phyloP scores from a whole-genome alignment of 176 grass and related monocot genomes.

The Eragrostis nindensis region DNA sequence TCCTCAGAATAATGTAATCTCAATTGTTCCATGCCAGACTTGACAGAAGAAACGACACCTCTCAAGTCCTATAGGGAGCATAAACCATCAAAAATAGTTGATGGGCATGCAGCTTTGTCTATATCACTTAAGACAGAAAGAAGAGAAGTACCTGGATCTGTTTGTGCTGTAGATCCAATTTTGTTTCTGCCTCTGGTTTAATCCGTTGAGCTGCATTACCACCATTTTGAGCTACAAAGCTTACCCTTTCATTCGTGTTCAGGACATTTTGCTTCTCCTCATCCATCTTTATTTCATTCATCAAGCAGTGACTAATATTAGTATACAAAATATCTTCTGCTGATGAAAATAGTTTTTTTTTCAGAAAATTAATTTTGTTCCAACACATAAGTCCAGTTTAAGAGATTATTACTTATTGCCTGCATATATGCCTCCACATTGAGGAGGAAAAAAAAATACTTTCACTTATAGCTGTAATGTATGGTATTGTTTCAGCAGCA shows the following conservation, averaged over 20 bases:
- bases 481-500: constrained; percentile 21
- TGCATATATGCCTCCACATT: not conserved
- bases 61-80: constrained; percentile 71
- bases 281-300: constrained; percentile 34
- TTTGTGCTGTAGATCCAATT: constrained; percentile 66
- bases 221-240: constrained; percentile 39
- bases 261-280: constrained; percentile 36
- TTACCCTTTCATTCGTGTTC: constrained; percentile 16
- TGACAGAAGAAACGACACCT: constrained; percentile 61
- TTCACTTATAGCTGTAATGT: constrained; percentile 28
- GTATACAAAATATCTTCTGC: constrained; percentile 20
- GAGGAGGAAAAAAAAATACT: constrained; percentile 20
- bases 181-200: constrained; percentile 35
- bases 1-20: constrained; percentile 62
- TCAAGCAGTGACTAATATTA: constrained; percentile 34
- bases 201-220: constrained; percentile 44
- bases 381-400: not conserved
- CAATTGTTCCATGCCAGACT: constrained; percentile 72
- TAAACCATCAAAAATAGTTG: constrained; percentile 38
- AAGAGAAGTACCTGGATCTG: constrained; percentile 62
- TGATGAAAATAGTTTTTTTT: not conserved
- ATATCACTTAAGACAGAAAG: constrained; percentile 26
- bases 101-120: constrained; percentile 30
- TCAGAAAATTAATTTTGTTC: not conserved
- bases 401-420: not conserved